A percentile compares a stretch with the other conserved stretches of the same genome.
Evolutionary conservation across 495 filamentous ascomycete species (phyloP).

Genomic region (Annulohypoxylon maeteangense): DNA sequence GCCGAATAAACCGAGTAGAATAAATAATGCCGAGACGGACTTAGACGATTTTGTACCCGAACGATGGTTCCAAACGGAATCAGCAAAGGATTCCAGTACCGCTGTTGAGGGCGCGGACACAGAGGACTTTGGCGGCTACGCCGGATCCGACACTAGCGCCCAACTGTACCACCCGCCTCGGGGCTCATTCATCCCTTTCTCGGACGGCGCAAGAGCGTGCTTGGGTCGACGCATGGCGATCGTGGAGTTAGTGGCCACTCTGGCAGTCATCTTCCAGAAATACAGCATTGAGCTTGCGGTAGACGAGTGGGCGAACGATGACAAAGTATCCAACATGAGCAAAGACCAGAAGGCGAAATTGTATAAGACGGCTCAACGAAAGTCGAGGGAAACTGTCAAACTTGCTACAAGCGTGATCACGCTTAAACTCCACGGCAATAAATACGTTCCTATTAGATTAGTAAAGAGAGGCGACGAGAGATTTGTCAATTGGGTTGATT

Average conservation of each 20-base stretch:
- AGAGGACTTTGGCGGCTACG: constrained; percentile 66
- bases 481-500: constrained; percentile 59
- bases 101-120: constrained; percentile 51
- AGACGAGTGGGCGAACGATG: constrained; percentile 67
- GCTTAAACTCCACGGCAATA: constrained; percentile 67
- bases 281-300: constrained; percentile 75
- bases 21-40: constrained; percentile 49
- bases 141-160: constrained; percentile 63
- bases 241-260: constrained; percentile 76
- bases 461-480: constrained; percentile 71
- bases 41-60: constrained; percentile 60
- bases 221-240: constrained; percentile 78
- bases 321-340: constrained; percentile 67
- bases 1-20: constrained; percentile 60
- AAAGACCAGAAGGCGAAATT: constrained; percentile 57
- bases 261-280: constrained; percentile 71
- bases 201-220: constrained; percentile 75
- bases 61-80: constrained; percentile 55
- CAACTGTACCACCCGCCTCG: constrained; percentile 67
- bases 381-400: constrained; percentile 57
- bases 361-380: constrained; percentile 65
- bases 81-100: background rate
- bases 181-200: constrained; percentile 79
- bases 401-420: constrained; percentile 67
- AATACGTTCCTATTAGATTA: constrained; percentile 67